Base-by-base conservation (phyloP, 2,329 filamentous ascomycete species). In the Ophiostoma angusticollis region DNA sequence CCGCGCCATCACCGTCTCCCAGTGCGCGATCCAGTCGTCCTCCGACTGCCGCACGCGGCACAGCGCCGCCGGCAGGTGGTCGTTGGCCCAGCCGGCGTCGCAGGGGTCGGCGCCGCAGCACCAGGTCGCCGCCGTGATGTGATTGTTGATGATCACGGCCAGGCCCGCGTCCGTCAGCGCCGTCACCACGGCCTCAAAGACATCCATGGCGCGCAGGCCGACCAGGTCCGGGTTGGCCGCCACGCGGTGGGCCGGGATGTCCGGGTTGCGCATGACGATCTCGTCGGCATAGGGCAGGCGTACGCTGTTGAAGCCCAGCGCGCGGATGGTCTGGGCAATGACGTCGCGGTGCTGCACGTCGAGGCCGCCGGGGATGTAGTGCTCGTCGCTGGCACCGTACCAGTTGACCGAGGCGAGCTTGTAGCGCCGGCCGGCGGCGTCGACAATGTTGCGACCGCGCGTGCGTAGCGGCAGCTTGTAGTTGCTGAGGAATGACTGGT, bases 231-330 rank as follows among this genome's bases (percentile, higher is more conserved):
- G 62, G 50, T 81, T 81, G 8, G 73, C 72, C 7, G 61, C 54
- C 30, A 81, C 57, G 7, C 70, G 58, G 31, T 65, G 56, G 4
- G 60, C 57, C 16, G 67, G 58, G 33, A 80, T 61, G 18, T 62
- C 51, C 1, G 75, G 76, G 50, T 81, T 79, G 17, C 58, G 51
- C 23, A 68, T 64, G 36, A 82, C 75, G 59, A 81, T 64, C 58
- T 82, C 77, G 56, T 83, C 78, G 14, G 74, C 68, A 57, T 82
- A 82, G 3, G 78, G 78, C 33, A 82, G 57, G 3, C 78, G 66
- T 33, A 82, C 78, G 51, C 75, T 79, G 59, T 82, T 82, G 64
- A 82, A 82, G 12, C 78, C 78, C 40, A 82, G 60, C 9, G 54
- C 52, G 38, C 68, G 66, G 52, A 82, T 78, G 13, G 70, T 71